Conservation (phyloP, 306 rosid genomes). For the Prunus campanulata region DNA sequence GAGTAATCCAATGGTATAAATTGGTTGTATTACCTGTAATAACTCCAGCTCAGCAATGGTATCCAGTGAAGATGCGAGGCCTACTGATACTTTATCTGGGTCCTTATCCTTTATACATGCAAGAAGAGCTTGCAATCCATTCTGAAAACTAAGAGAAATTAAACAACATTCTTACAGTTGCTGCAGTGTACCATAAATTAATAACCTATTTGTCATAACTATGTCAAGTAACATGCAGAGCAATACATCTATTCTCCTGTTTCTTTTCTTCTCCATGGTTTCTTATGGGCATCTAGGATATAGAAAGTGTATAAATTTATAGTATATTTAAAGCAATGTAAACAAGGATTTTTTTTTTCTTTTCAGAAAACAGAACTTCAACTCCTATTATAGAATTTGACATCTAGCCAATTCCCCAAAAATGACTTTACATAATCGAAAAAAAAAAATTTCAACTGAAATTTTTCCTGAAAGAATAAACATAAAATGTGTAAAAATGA, state of each 20-base stretch:
- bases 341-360: background rate
- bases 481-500: background rate
- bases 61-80: slow-evolving; percentile 77
- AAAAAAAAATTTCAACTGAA: background rate
- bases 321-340: background rate
- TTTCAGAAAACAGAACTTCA: background rate
- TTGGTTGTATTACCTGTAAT: slow-evolving; percentile 57
- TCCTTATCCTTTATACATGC: slow-evolving; percentile 68
- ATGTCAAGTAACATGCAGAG: slow-evolving; percentile 2
- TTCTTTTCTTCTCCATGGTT: background rate
- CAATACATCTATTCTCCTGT: background rate
- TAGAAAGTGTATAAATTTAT: background rate
- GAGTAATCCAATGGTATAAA: slow-evolving; percentile 1
- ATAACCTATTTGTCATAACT: slow-evolving; percentile 16
- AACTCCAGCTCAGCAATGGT: slow-evolving; percentile 80
- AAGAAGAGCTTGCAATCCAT: slow-evolving; percentile 75
- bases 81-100: slow-evolving; percentile 76
- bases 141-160: slow-evolving; percentile 48
- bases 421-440: background rate
- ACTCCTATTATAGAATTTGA: slow-evolving; percentile 16
- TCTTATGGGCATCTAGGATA: background rate
- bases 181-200: slow-evolving; percentile 15
- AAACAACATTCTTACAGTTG: slow-evolving; percentile 22
- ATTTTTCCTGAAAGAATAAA: background rate
- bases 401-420: slow-evolving; percentile 1